Base-by-base conservation (phyloP, 257 asterid species). In the Osmanthus fragrans region DNA sequence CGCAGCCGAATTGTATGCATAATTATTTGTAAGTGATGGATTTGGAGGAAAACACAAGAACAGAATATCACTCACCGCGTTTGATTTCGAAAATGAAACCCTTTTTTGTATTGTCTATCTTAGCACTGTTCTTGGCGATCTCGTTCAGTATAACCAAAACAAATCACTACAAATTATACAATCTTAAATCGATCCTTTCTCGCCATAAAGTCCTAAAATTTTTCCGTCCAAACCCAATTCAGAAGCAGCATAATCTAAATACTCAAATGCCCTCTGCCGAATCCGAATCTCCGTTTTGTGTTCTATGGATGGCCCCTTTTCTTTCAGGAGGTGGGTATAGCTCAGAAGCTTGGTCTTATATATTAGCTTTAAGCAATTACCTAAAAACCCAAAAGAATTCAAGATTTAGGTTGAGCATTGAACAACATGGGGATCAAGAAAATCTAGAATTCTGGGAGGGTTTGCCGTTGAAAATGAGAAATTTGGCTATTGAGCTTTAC, bases 301-400 rank as follows among this genome's bases (percentile, higher is more conserved):
- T 94, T 1, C 85, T 89, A 29, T 94, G 98, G 98, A 92, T 94
- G 98, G 98, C 97, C 37, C 98, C 97, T 21, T 94, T 94, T 51
- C 91, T 94, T 51, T 91, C 98, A 19, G 96, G 97, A 16, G 97
- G 98, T 67, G 98, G 98, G 47, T 94, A 94, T 72, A 90, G 97
- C 83, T 91, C 98, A 18, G 97, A 92, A 84, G 93, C 98, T 37
- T 94, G 98, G 98, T 92, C 98, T 71, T 94, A 92, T 82, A 88
- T 94, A 71, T 73, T 85, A 51, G 92, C 98, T 8, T 83, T 94
- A 27, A 71, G 86, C 68, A 39, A 60, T 54, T 81, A 84, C 88
- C 37, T 84, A 21, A 82, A 78, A 40, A 85, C 77, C 33, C 85
- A 83, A 21, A 75, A 81, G 56, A 54, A 33, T 78, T 89, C 94